Conservation (phyloP, 1,284 basidiomycete genomes). For the Apiotrichum brassicae region DNA sequence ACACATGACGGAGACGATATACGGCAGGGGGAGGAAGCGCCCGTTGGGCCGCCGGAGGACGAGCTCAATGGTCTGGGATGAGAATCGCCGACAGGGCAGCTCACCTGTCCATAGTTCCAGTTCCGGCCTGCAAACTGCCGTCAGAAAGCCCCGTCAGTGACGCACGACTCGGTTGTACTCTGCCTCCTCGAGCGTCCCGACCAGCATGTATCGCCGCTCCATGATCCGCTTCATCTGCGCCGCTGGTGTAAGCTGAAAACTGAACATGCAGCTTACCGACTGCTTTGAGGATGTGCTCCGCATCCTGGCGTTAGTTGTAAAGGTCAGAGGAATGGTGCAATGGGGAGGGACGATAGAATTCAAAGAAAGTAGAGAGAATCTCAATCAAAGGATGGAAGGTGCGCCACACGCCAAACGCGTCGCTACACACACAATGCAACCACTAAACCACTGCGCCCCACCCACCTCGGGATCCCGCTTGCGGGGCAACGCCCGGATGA, state of each 20-base stretch:
- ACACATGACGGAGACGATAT: constrained; percentile 43
- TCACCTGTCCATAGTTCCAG: constrained; percentile 48
- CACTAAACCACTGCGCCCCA: background rate
- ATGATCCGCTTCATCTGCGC: constrained; percentile 44
- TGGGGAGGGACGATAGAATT: no score
- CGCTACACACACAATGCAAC: no score
- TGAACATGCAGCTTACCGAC: constrained; percentile 28
- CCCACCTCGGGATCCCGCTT: constrained; percentile 33
- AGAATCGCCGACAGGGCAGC: background rate
- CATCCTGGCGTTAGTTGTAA: constrained; percentile 16
- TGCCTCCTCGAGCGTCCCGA: constrained; percentile 43
- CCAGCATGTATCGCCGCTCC: constrained; percentile 40
- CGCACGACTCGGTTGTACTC: constrained; percentile 41
- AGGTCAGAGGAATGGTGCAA: background rate
- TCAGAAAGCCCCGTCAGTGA: background rate
- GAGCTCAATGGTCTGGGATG: constrained; percentile 37
- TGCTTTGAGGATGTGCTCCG: constrained; percentile 42
- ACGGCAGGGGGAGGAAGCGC: constrained; percentile 40
- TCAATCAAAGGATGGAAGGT: no score
- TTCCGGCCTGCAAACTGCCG: constrained; percentile 43
- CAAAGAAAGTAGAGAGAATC: no score
- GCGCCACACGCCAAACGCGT: background rate
- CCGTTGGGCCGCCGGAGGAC: constrained; percentile 43
- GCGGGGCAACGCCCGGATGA: constrained; percentile 33
- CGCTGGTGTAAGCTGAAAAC: constrained; percentile 4